A percentile compares a stretch with the other conserved stretches of the same genome.
These are phyloP conservation scores for Alternaria ventricosa DNA, from an alignment of 2,329 filamentous ascomycete species.

Conservation along the genomic window DNA sequence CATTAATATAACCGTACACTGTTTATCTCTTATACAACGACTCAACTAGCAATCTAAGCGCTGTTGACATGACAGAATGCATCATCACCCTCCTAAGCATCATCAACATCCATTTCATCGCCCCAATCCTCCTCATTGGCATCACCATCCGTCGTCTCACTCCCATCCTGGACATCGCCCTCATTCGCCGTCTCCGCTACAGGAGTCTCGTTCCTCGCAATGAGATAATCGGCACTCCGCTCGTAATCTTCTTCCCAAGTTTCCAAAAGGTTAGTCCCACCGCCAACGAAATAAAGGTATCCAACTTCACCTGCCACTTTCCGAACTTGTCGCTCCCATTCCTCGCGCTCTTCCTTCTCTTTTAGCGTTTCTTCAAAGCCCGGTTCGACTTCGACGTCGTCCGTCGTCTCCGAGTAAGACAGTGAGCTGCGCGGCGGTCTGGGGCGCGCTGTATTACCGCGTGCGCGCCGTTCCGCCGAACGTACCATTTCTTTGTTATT, in stretches of 20 bases:
- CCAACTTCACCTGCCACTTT: conserved; percentile 31
- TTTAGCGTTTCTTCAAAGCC: conserved; percentile 10
- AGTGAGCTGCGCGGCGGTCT: conserved; percentile 29
- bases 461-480: conserved; percentile 17
- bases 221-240: conserved; percentile 22
- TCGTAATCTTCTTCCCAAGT: conserved; percentile 24
- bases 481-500: conserved; percentile 6
- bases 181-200: neutral
- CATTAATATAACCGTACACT: neutral
- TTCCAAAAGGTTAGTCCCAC: conserved; percentile 7
- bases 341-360: conserved; percentile 16
- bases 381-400: conserved; percentile 22
- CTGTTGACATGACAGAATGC: neutral
- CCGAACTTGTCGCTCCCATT: conserved; percentile 13
- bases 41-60: neutral
- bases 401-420: conserved; percentile 22
- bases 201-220: conserved; percentile 11
- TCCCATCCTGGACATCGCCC: neutral
- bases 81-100: neutral
- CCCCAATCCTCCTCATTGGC: conserved; percentile 7
- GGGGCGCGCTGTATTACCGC: conserved; percentile 18
- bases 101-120: conserved; percentile 19
- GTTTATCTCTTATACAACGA: neutral
- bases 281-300: conserved; percentile 37
- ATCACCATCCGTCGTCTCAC: conserved; percentile 2